Percentiles rank a stretch among this genome's conserved stretches.
Evolutionary conservation across 257 asterid genomes (phyloP).

Genomic region (Osmanthus fragrans): DNA sequence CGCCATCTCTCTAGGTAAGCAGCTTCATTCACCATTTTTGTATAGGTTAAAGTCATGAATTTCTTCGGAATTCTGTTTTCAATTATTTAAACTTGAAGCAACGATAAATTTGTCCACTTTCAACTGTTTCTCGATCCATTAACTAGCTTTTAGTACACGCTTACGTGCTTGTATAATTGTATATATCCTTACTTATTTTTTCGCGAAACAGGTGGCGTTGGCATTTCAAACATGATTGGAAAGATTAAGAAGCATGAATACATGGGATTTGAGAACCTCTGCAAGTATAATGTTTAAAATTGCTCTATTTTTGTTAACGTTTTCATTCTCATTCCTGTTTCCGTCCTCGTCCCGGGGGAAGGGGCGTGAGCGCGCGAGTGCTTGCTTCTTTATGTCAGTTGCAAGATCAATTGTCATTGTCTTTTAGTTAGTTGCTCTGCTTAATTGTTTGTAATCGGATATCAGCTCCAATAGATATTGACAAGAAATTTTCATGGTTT

Average conservation of each 20-base stretch:
- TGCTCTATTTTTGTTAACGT: no score
- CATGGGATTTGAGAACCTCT: conserved; percentile 91
- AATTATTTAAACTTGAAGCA: neutral
- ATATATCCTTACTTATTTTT: neutral
- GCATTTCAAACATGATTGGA: conserved; percentile 78
- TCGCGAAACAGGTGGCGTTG: conserved; percentile 78
- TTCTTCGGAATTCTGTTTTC: no score
- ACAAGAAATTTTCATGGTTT: no score
- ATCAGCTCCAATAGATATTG: no score
- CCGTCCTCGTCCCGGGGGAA: rapidly evolving
- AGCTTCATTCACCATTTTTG: neutral
- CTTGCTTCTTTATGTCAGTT: no score
- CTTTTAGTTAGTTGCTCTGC: no score
- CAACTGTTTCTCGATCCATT: neutral
- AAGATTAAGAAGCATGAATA: conserved; percentile 69
- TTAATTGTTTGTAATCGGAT: no score
- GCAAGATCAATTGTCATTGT: no score
- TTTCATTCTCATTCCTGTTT: no score
- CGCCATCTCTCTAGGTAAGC: conserved; percentile 82
- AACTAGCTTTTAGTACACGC: neutral
- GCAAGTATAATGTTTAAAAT: conserved; percentile 58
- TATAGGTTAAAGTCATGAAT: no score
- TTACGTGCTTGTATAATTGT: no score
- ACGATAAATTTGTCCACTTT: neutral
- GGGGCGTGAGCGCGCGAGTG: no score